Percentiles rank a stretch among this genome's conserved stretches.
These are phyloP conservation scores for Thalassiosira ordinaria DNA, from an alignment of 352 stramenopile genomes.

Conservation along the genomic window DNA sequence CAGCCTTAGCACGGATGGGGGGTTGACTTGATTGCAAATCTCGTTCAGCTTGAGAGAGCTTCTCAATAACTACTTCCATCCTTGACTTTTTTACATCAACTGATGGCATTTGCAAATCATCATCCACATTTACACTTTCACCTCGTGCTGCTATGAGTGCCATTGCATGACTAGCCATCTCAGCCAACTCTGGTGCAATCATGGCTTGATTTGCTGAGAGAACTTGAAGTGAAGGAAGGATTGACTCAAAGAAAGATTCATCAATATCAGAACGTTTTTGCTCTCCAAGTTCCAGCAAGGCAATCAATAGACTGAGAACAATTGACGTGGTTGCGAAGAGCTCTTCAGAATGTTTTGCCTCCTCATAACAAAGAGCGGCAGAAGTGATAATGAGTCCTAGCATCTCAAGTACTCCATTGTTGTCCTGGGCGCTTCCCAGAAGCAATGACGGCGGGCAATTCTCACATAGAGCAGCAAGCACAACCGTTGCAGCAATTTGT, in stretches of 20 bases:
- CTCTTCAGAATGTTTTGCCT: constrained; percentile 36
- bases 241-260: constrained; percentile 66
- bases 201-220: too few relatives aligned
- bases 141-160: constrained; percentile 68
- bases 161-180: constrained; percentile 81
- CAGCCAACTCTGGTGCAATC: constrained; percentile 62
- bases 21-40: constrained; percentile 76
- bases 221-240: constrained; percentile 63
- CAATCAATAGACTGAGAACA: constrained; percentile 75
- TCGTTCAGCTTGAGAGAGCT: constrained; percentile 56
- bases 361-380: constrained; percentile 29
- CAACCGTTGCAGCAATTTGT: constrained; percentile 50
- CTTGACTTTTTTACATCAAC: constrained; percentile 14
- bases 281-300: constrained; percentile 76
- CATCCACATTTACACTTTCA: constrained; percentile 1
- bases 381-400: constrained; percentile 69
- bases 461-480: constrained; percentile 73
- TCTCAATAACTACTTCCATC: constrained; percentile 38
- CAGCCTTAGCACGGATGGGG: constrained; percentile 73
- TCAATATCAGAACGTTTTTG: constrained; percentile 62
- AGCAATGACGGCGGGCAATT: constrained; percentile 64
- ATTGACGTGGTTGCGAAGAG: constrained; percentile 70
- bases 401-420: constrained; percentile 60
- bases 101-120: constrained; percentile 2
- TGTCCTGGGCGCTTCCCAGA: constrained; percentile 31